Percentiles rank a stretch among this genome's conserved stretches.
phyloP scores from a whole-genome alignment of 1,284 basidiomycete species.

The Cutaneotrichosporon sp. region DNA sequence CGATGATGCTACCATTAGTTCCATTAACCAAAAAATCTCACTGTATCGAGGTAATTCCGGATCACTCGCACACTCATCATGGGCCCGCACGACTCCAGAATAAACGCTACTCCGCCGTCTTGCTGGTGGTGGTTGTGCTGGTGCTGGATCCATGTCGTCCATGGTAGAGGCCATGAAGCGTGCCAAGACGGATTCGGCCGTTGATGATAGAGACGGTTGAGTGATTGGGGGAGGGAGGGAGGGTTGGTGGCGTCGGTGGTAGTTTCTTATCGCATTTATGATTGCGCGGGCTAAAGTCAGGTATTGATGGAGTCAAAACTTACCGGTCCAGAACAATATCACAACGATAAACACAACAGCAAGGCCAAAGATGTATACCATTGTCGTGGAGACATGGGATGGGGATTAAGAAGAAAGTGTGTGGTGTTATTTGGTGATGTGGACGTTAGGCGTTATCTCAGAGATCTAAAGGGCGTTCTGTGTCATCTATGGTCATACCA shows the following conservation, averaged over 20 bases:
- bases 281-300: background rate
- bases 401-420: no score
- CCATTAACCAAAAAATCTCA: background rate
- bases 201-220: background rate
- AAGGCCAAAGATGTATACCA: slow-evolving; percentile 12
- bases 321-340: background rate
- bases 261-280: background rate
- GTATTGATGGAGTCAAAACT: background rate
- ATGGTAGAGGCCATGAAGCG: slow-evolving; percentile 1
- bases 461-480: no score
- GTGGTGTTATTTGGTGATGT: no score
- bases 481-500: no score
- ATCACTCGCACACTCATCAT: slow-evolving; percentile 3
- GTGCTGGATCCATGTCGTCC: background rate
- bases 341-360: slow-evolving; percentile 1
- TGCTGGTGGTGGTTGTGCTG: background rate
- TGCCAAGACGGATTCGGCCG: background rate
- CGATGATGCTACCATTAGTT: background rate
- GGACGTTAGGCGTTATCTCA: no score
- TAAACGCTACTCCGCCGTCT: background rate
- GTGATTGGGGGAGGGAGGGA: background rate
- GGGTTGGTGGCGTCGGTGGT: background rate
- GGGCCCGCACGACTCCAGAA: background rate
- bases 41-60: slow-evolving; percentile 1
- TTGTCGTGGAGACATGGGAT: background rate